These are phyloP conservation scores for Porodaedalea pini DNA, from an alignment of 1,284 basidiomycete species.

Conservation along the genomic window DNA sequence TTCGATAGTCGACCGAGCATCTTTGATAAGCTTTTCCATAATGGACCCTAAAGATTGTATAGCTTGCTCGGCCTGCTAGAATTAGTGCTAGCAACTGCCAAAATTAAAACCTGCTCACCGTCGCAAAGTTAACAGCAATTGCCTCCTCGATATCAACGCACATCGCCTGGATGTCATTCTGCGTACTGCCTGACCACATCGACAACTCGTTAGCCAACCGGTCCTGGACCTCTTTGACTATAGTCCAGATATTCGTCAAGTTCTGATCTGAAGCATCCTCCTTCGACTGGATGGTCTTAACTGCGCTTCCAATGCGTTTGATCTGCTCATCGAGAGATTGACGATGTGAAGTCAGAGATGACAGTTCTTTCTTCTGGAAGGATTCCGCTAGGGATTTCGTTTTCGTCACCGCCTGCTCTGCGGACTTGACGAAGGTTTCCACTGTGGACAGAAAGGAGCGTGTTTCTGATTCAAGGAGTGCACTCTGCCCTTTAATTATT, in stretches of 20 bases:
- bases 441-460: slow-evolving; percentile 55
- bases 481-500: slow-evolving; percentile 61
- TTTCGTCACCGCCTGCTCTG: slow-evolving; percentile 48
- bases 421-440: slow-evolving; percentile 57
- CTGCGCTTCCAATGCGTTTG: slow-evolving; percentile 50
- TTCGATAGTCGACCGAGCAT: slow-evolving; percentile 55
- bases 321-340: slow-evolving; percentile 60
- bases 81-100: slow-evolving; percentile 8
- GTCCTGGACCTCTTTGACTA: slow-evolving; percentile 53
- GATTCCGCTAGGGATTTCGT: slow-evolving; percentile 56
- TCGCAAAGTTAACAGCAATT: slow-evolving; percentile 36
- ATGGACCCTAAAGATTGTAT: slow-evolving; percentile 50
- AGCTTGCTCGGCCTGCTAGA: slow-evolving; percentile 48
- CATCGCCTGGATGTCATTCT: slow-evolving; percentile 44
- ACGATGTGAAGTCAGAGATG: slow-evolving; percentile 43
- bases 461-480: slow-evolving; percentile 49
- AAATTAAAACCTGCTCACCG: slow-evolving; percentile 32
- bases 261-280: slow-evolving; percentile 19
- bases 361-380: slow-evolving; percentile 53
- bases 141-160: slow-evolving; percentile 43
- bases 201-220: slow-evolving; percentile 50
- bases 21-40: slow-evolving; percentile 57
- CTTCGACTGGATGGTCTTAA: slow-evolving; percentile 50
- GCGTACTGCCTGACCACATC: slow-evolving; percentile 52
- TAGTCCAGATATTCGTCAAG: slow-evolving; percentile 30